phyloP scores from a whole-genome alignment of 208 protist species.

The Zelonia costaricensis region DNA sequence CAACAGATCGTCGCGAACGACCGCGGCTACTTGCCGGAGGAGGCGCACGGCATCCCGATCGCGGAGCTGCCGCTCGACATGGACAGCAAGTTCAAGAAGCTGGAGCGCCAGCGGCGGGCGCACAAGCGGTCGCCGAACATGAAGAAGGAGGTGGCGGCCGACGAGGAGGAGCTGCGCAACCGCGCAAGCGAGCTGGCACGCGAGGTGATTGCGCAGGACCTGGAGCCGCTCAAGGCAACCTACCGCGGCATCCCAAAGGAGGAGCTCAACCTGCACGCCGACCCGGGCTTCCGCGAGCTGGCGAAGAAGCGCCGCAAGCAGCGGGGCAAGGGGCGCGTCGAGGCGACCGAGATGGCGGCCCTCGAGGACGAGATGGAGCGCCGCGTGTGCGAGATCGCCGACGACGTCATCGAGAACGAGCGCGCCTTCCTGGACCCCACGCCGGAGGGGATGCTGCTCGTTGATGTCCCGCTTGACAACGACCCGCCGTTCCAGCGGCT shows the following conservation, averaged over 20 bases:
- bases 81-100: slow-evolving; percentile 58
- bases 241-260: slow-evolving; percentile 74
- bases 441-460: slow-evolving; percentile 83
- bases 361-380: slow-evolving; percentile 81
- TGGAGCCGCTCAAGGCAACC: slow-evolving; percentile 43
- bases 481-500: slow-evolving; percentile 68
- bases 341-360: slow-evolving; percentile 51
- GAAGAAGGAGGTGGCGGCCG: slow-evolving; percentile 41
- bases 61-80: slow-evolving; percentile 65
- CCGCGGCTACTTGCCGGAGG: slow-evolving; percentile 44
- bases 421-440: slow-evolving; percentile 76
- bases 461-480: slow-evolving; percentile 79
- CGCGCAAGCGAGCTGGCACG: slow-evolving; percentile 59
- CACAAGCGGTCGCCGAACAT: slow-evolving; percentile 42
- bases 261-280: slow-evolving; percentile 69
- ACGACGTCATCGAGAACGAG: slow-evolving; percentile 73
- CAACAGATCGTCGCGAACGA: slow-evolving; percentile 34
- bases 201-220: slow-evolving; percentile 61
- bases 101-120: slow-evolving; percentile 54
- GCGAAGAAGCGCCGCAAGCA: slow-evolving; percentile 37
- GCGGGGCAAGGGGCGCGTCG: slow-evolving; percentile 33
- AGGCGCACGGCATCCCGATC: slow-evolving; percentile 64
- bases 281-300: slow-evolving; percentile 65
- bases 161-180: slow-evolving; percentile 49
- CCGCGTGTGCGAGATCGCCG: slow-evolving; percentile 72